A percentile compares a stretch with the other conserved stretches of the same genome.
Conservation (phyloP, 2,329 filamentous ascomycete species). For the Cercospora beticola region DNA sequence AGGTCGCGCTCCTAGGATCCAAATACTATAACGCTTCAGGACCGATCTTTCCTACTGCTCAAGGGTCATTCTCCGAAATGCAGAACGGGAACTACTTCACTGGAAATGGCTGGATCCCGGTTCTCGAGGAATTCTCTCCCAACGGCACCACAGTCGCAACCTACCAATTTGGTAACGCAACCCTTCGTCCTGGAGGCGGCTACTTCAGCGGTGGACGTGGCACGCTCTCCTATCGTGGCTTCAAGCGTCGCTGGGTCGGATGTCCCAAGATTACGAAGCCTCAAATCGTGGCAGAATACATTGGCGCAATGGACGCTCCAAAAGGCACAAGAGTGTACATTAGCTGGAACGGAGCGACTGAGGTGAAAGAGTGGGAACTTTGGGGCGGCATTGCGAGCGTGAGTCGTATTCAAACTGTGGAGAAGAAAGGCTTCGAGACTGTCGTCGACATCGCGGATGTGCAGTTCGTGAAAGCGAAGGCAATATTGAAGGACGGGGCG, state of each 20-base stretch:
- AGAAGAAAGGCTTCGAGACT: conserved; percentile 27
- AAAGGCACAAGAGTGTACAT: conserved; percentile 44
- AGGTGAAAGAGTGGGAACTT: conserved; percentile 45
- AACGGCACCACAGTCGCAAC: conserved; percentile 17
- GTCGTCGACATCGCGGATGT: conserved; percentile 19
- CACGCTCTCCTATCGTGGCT: conserved; percentile 26
- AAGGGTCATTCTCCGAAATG: conserved; percentile 23
- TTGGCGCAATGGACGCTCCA: background rate
- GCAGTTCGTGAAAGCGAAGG: conserved; percentile 19
- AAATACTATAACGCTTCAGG: conserved; percentile 19
- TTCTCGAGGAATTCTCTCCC: conserved; percentile 25
- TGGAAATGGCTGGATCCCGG: conserved; percentile 25
- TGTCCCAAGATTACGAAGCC: conserved; percentile 21
- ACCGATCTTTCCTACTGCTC: conserved; percentile 24
- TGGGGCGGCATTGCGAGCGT: conserved; percentile 26
- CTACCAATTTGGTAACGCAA: conserved; percentile 26
- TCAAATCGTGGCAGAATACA: conserved; percentile 9
- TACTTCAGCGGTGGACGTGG: conserved; percentile 5
- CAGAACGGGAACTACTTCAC: conserved; percentile 20
- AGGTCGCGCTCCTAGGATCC: conserved; percentile 14
- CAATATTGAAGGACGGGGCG: conserved; percentile 14
- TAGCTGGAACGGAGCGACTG: conserved; percentile 52
- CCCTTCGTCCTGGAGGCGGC: conserved; percentile 8
- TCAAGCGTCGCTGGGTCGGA: conserved; percentile 26
- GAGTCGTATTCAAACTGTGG: conserved; percentile 15